Conservation (phyloP, 306 rosid genomes). For the Comarum palustre region DNA sequence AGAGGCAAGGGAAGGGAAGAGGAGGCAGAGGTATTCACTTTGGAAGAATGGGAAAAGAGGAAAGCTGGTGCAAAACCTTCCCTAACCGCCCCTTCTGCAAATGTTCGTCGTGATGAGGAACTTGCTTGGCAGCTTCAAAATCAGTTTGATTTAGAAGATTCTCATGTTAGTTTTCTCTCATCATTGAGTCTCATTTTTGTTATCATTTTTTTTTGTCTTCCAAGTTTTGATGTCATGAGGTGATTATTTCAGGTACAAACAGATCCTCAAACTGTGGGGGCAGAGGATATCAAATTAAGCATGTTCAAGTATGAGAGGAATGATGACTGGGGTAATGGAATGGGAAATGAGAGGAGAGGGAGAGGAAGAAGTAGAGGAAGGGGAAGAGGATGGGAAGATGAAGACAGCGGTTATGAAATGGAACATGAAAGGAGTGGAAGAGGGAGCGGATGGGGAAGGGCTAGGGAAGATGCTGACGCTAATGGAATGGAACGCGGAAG, state of each 20-base stretch:
- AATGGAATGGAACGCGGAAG: background rate
- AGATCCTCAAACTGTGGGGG: conserved; percentile 36
- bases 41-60: conserved; percentile 68
- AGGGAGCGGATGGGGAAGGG: background rate
- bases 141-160: conserved; percentile 62
- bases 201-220: background rate
- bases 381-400: conserved; percentile 24
- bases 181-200: background rate
- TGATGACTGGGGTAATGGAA: conserved; percentile 30
- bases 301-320: conserved; percentile 69
- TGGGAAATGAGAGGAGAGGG: conserved; percentile 44
- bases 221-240: conserved; percentile 12
- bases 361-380: conserved; percentile 41
- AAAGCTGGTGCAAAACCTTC: conserved; percentile 48
- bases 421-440: background rate
- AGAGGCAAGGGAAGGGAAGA: conserved; percentile 66
- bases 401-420: background rate
- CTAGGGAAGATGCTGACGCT: background rate
- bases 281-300: conserved; percentile 65
- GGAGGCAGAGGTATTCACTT: conserved; percentile 52
- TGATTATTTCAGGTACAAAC: conserved; percentile 41
- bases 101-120: conserved; percentile 50
- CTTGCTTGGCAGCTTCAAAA: conserved; percentile 87
- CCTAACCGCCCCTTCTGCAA: conserved; percentile 15
- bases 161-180: conserved; percentile 43